These are phyloP conservation scores for Dactylonectria macrodidyma DNA, from an alignment of 2,329 filamentous ascomycete species.

Conservation along the genomic window DNA sequence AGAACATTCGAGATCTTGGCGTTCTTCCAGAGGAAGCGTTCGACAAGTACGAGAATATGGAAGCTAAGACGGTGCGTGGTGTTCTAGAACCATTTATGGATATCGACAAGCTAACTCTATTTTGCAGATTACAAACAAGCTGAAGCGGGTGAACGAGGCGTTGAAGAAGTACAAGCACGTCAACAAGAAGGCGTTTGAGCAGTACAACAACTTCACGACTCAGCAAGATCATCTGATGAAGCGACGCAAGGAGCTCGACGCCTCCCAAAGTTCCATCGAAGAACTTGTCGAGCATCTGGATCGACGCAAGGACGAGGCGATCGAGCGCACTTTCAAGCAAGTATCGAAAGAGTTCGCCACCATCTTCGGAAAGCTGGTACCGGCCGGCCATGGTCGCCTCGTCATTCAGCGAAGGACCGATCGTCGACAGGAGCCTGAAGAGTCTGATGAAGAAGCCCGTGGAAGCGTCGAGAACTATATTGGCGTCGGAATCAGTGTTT, in stretches of 20 bases:
- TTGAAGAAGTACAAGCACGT: constrained; percentile 98
- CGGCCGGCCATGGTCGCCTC: constrained; percentile 90
- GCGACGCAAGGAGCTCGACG: constrained; percentile 88
- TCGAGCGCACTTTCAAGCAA: constrained; percentile 98
- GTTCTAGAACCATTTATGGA: neutral
- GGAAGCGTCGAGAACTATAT: constrained; percentile 93
- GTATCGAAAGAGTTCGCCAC: constrained; percentile 93
- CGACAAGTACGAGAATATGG: constrained; percentile 88
- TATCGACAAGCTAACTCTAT: constrained; percentile 30
- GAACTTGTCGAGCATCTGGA: constrained; percentile 94
- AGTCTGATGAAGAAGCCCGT: constrained; percentile 78
- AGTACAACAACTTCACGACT: constrained; percentile 97
- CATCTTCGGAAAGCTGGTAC: constrained; percentile 95
- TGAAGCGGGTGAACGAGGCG: constrained; percentile 92
- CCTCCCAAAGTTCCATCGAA: constrained; percentile 88
- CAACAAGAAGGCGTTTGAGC: constrained; percentile 99
- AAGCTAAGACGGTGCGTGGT: constrained; percentile 78
- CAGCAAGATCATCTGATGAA: constrained; percentile 90
- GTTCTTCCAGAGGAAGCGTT: constrained; percentile 95
- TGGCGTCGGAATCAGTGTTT: constrained; percentile 96
- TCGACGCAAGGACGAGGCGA: constrained; percentile 96
- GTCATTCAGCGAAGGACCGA: constrained; percentile 95
- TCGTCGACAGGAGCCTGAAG: constrained; percentile 70
- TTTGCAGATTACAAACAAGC: constrained; percentile 70
- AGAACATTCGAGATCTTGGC: constrained; percentile 93